phyloP scores from a whole-genome alignment of 129 eudicot genomes.

The Erigeron canadensis region DNA sequence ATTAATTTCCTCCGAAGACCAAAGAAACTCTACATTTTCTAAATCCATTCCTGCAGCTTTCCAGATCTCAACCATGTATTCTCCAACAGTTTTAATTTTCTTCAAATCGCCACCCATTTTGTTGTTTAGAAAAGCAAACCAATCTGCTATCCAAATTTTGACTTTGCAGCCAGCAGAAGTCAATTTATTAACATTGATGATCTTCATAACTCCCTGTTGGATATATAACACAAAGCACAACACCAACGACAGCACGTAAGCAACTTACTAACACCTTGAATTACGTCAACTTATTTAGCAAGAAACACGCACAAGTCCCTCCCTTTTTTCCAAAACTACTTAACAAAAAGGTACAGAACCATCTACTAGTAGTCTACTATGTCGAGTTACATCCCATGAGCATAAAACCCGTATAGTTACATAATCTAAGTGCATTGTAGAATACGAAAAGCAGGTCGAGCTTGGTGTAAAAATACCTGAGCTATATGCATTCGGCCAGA shows the following conservation, averaged over 20 bases:
- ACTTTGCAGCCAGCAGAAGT: slow-evolving; percentile 94
- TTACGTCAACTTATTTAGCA: too few species aligned
- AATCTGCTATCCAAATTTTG: slow-evolving; percentile 92
- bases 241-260: background rate
- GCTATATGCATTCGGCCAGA: slow-evolving; percentile 95
- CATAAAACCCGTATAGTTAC: background rate
- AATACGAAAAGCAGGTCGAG: background rate
- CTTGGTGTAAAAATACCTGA: slow-evolving; percentile 46
- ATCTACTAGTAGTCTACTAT: too few species aligned
- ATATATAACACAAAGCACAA: background rate
- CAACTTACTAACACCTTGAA: background rate
- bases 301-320: too few species aligned
- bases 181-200: slow-evolving; percentile 82
- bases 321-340: too few species aligned
- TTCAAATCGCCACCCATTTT: slow-evolving; percentile 88
- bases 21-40: slow-evolving; percentile 71
- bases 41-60: slow-evolving; percentile 78
- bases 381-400: background rate
- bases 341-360: too few species aligned
- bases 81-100: slow-evolving; percentile 71
- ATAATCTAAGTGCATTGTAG: background rate
- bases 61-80: slow-evolving; percentile 82
- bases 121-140: slow-evolving; percentile 86
- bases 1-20: slow-evolving; percentile 81
- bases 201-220: slow-evolving; percentile 83